phyloP scores from a whole-genome alignment of 768 basidiomycete genomes.

The Lentinula sp. region DNA sequence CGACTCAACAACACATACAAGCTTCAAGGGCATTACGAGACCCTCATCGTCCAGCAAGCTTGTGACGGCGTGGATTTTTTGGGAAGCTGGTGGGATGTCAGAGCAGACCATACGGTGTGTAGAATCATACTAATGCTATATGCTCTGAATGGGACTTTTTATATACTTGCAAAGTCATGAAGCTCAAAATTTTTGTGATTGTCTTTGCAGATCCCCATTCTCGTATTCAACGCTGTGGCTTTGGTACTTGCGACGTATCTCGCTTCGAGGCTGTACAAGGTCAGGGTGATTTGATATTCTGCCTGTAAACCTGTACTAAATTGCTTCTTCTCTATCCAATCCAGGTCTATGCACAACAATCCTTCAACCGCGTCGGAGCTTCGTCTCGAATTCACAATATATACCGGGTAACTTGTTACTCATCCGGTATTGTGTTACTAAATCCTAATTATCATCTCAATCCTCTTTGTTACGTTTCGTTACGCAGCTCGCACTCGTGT shows the following conservation, averaged over 20 bases:
- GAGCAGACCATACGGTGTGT: constrained; percentile 30
- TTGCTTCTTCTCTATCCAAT: neutral
- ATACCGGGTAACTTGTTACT: constrained; percentile 33
- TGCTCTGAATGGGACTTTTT: too few species aligned
- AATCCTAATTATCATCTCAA: too few species aligned
- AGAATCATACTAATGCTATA: too few species aligned
- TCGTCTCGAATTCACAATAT: constrained; percentile 35
- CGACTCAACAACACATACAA: constrained; percentile 27
- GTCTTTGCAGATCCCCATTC: constrained; percentile 28
- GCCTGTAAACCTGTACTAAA: neutral
- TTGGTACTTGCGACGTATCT: constrained; percentile 32
- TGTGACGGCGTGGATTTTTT: constrained; percentile 37
- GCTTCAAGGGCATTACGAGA: constrained; percentile 25
- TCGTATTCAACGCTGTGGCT: constrained; percentile 29
- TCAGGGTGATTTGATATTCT: constrained; percentile 11
- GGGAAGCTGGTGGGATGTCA: constrained; percentile 35
- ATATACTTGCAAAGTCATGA: neutral
- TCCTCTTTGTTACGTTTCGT: too few species aligned
- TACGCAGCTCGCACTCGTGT: constrained; percentile 37
- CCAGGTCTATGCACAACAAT: constrained; percentile 38
- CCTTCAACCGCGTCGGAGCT: constrained; percentile 45
- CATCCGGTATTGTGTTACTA: neutral
- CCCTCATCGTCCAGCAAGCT: constrained; percentile 26
- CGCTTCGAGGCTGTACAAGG: constrained; percentile 37
- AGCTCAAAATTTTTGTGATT: neutral